phyloP scores from a whole-genome alignment of 192 early-diverging fungal genomes.

The Jimgerdemannia lactiflua region DNA sequence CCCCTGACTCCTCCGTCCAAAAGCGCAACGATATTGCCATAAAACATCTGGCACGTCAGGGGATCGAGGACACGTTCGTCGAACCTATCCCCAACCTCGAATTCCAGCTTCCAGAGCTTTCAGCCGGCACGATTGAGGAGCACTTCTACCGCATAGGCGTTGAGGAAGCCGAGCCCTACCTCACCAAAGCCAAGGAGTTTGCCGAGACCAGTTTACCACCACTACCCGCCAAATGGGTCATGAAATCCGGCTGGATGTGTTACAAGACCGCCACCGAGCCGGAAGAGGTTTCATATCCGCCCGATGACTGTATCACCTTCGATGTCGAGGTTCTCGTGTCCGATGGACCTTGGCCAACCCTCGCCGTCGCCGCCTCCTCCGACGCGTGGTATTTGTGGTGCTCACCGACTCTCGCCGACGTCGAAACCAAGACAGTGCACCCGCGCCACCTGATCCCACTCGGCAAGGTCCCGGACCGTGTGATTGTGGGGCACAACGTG shows the following conservation, averaged over 20 bases:
- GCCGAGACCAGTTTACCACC: constrained; percentile 39
- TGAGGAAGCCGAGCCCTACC: constrained; percentile 57
- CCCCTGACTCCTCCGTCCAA: neutral
- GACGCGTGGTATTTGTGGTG: constrained; percentile 92
- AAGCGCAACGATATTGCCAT: constrained; percentile 34
- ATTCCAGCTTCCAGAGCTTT: constrained; percentile 34
- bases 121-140: constrained; percentile 54
- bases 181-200: constrained; percentile 48
- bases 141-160: constrained; percentile 77
- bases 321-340: constrained; percentile 80
- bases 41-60: constrained; percentile 44
- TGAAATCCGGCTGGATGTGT: constrained; percentile 75
- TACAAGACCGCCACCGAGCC: constrained; percentile 47
- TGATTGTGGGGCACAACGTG: constrained; percentile 91
- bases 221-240: constrained; percentile 49
- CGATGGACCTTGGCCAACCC: constrained; percentile 68
- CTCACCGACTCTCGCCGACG: constrained; percentile 64
- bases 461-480: constrained; percentile 38
- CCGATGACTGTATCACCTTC: constrained; percentile 73
- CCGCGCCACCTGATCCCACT: constrained; percentile 61
- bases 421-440: constrained; percentile 36
- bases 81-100: constrained; percentile 29
- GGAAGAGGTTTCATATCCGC: constrained; percentile 43
- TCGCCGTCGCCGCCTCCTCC: constrained; percentile 76
- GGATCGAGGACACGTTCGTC: constrained; percentile 51